Base-by-base conservation (phyloP, 805 yeast species). In the Saturnispora silvae region DNA sequence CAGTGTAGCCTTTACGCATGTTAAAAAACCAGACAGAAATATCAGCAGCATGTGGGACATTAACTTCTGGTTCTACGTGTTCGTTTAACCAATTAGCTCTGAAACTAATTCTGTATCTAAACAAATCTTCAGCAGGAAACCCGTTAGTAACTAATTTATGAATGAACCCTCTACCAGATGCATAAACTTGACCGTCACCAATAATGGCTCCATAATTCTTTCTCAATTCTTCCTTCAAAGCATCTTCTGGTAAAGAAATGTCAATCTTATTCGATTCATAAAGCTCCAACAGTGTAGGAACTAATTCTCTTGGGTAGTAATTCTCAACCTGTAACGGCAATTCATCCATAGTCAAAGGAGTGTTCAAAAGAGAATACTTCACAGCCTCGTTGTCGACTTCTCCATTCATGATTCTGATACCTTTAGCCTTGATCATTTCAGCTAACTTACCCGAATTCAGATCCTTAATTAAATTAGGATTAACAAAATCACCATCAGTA, bases 131-230 rank as follows among this genome's bases (percentile, higher is more conserved):
- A 14, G 37, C 40, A 9, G 61, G 60, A 39, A 52, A 57, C 49
- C 40, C 44, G 50, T 51, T 40, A 18, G 44, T 39, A n/a, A 52
- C 45, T 38, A 58, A 35, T 16, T 54, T 49, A 34, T 57, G 46
- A n/a, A 63, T 34, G 34, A 57, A 57, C 2, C 63, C 63, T 37
- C 67, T 51, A n/a, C 52, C 45, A 3, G 65, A 59, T 8, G 57
- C 56, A 41, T 63, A 57, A 6, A 63, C 64, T 42, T 63, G 67
- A 4, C 61, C 59, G 44, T 61, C 66, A 9, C 61, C 56, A 18
- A 57, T 50, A 22, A 61, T 60, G 11, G 47, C 45, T 19, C 67
- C 67, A 46, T 53, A 63, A 4, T 51, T 40, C 20, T 42, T 46
- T 42, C 37, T 45, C 15, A 47, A 18, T n/a, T 35, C 37, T 31